Evolutionary conservation across 2,329 filamentous ascomycete species (phyloP), one percentile per base, ranked within the genome.

Genomic region (Botrytis deweyae): DNA sequence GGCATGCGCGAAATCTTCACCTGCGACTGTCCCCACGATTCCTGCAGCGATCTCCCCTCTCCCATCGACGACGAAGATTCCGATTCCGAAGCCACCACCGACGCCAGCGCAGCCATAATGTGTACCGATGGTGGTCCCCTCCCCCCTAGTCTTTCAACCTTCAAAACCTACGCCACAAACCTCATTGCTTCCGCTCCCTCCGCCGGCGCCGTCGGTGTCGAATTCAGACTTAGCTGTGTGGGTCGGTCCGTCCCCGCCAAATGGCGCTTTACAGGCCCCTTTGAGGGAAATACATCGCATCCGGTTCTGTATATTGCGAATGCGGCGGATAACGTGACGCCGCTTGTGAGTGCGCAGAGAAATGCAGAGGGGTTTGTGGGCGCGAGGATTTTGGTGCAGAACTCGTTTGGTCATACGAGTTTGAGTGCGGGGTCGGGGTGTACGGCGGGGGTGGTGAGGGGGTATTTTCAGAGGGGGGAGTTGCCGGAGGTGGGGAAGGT

Each of bases 321-420:
- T 66, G 79, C 75, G 42, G 80, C 80, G 25, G 82, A 83, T 66
- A 83, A 83, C 55, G 78, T 83, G 20, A 78, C 81, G 12, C 82
- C 82, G 0, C 76, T 82, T 8, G 71, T 79, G 18, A 81, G 80
- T 55, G 81, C 82, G 0, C 72, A 72, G 3, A 77, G 77, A 33
- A 83, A 83, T 63, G 78, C 81, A 2, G 72, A 75, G 6, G 77
- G 82, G 0, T 88, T 88, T 69, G 82, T 82, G 0, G 83, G 82
- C 22, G 87, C 86, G 0, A 82, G 83, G 0, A 80, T 88, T 9
- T 78, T 88, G 40, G 81, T 84, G 20, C 86, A 87, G 76, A 85
- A 87, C 63, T 84, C 84, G 0, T 88, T 85, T 59, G 87, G 87
- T 7, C 62, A 64, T 52, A 63, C 58, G 64, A 66, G 64, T 66